phyloP scores from a whole-genome alignment of 352 stramenopile species.

The Globisporangium rhizosaccharum region DNA sequence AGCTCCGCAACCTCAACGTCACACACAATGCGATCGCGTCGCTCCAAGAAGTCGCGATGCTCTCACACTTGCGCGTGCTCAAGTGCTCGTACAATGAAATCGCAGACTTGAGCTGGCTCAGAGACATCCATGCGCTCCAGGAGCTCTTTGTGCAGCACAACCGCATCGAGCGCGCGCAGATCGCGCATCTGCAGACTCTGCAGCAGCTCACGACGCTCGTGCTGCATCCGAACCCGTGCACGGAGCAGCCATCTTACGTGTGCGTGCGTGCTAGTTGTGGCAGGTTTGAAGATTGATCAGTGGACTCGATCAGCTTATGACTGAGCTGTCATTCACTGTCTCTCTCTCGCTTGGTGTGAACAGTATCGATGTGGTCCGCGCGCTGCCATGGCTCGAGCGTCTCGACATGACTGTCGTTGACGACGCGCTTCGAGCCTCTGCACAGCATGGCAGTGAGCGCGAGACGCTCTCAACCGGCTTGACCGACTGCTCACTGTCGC shows the following conservation, averaged over 20 bases:
- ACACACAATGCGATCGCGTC: constrained; percentile 51
- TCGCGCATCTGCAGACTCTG: constrained; percentile 42
- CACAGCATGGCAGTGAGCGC: constrained; percentile 33
- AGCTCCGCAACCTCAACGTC: constrained; percentile 56
- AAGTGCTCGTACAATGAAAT: constrained; percentile 60
- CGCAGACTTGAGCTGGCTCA: constrained; percentile 38
- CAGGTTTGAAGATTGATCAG: background rate
- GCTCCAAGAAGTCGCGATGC: constrained; percentile 29
- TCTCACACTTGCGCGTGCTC: constrained; percentile 39
- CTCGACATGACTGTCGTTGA: constrained; percentile 43
- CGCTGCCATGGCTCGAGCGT: constrained; percentile 42
- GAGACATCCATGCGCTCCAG: constrained; percentile 21
- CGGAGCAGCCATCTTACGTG: constrained; percentile 39
- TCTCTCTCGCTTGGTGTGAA: background rate
- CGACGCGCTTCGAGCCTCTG: constrained; percentile 34
- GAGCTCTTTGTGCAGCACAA: constrained; percentile 68
- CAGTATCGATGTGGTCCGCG: constrained; percentile 30
- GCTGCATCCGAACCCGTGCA: constrained; percentile 70
- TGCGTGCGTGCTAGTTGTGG: constrained; percentile 10
- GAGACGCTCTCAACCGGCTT: constrained; percentile 24
- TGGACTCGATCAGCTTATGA: too few species aligned
- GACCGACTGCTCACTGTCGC: constrained; percentile 30
- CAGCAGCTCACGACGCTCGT: constrained; percentile 41
- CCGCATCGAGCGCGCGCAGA: constrained; percentile 35
- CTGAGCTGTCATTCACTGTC: too few species aligned